These are phyloP conservation scores for Fraxinus latifolia DNA, from an alignment of 305 asterid genomes.

Conservation along the genomic window DNA sequence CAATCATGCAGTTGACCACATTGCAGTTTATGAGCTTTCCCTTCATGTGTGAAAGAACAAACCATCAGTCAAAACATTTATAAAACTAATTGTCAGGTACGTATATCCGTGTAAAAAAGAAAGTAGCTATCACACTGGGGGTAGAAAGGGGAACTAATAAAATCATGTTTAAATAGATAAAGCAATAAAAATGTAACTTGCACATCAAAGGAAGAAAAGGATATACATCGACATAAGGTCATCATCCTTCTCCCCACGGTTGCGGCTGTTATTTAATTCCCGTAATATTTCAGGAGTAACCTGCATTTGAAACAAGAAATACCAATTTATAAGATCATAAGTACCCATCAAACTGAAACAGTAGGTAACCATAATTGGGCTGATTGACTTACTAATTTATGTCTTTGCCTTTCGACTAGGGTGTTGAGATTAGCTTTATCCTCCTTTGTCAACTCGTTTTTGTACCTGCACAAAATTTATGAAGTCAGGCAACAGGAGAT, in stretches of 20 bases:
- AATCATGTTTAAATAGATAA: neutral
- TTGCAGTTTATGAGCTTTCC: neutral
- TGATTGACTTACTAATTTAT: constrained; percentile 58
- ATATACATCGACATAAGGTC: constrained; percentile 74
- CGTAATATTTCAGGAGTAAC: constrained; percentile 87
- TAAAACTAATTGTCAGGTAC: neutral
- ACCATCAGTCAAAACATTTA: neutral
- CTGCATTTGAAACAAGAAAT: constrained; percentile 41
- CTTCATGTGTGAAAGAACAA: neutral
- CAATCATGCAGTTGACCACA: neutral
- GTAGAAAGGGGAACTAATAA: constrained; percentile 9
- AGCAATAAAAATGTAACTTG: constrained; percentile 6
- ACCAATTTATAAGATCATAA: neutral
- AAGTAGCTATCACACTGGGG: neutral
- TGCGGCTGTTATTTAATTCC: constrained; percentile 78
- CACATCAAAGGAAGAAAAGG: constrained; percentile 36
- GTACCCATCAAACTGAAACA: constrained; percentile 5
- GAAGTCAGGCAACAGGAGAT: neutral
- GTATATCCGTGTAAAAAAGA: neutral
- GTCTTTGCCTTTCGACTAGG: constrained; percentile 71
- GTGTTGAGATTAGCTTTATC: constrained; percentile 60
- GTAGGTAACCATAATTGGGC: constrained; percentile 6
- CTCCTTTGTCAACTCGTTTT: constrained; percentile 75
- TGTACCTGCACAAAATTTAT: constrained; percentile 52
- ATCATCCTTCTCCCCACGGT: constrained; percentile 85